Base-by-base conservation (phyloP, 441 rosid species). In the Codiaeum variegatum region DNA sequence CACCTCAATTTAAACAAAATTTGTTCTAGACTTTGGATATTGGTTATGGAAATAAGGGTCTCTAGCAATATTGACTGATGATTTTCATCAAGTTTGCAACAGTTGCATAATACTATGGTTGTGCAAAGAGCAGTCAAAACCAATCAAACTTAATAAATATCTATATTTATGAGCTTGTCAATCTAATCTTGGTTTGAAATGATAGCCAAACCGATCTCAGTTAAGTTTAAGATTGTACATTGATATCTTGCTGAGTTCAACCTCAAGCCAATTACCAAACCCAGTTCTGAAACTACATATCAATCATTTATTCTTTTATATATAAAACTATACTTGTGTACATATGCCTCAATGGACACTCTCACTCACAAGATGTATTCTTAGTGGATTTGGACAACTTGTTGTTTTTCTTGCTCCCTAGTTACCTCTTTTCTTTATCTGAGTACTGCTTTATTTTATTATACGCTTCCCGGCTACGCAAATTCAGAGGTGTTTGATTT, bases 1-100 rank as follows among this genome's bases (percentile, higher is more conserved):
- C 42, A 67, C 6, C 6, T 46, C 51, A 46, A 13, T 18, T 46
- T 46, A 46, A 46, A 46, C n/a, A 13, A 18, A 1, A 13, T 46
- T 34, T 62, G 67, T n/a, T 38, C 67, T 36, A 15, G 51, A 64
- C 13, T 15, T 16, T 24, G 19, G 29, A 5, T 11, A 36, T n/a
- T 21, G 49, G 67, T 63, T 36, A 21, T n/a, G 47, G 34, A 40
- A 52, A 29, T 60, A 67, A 51, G 59, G 71, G 26, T 21, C n/a
- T 67, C 51, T 3, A 67, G 36, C 69, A 38, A 38, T 38, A 38
- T 38, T 38, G 42, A 12, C 12, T 7, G 12, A 38, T 1, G 42
- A 38, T 38, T 38, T 38, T 38, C 42, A 38, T 8, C 11, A 38
- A 38, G 42, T 38, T 38, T 38, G 42, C 42, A 38, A 38, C 42